Evolutionary conservation across 352 stramenopile genomes (phyloP).

Genomic region (Phytopythium helicoides): DNA sequence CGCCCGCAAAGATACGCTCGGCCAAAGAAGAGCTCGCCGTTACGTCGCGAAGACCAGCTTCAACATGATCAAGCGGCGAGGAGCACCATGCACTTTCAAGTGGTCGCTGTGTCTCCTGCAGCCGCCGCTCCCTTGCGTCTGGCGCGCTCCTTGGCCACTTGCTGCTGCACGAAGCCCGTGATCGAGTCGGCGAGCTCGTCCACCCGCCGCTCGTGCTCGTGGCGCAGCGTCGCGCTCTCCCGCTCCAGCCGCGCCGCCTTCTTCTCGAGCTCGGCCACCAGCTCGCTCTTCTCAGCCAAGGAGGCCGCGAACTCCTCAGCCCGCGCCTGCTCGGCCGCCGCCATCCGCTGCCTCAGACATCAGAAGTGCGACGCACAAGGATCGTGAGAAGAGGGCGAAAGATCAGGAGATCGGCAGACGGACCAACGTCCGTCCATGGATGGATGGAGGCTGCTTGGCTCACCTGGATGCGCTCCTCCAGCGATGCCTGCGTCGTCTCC

Average conservation of each 20-base stretch:
- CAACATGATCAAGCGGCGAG: too few relatives aligned
- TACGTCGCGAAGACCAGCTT: too few relatives aligned
- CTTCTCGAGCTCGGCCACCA: slow-evolving; percentile 32
- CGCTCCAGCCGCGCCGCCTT: slow-evolving; percentile 46
- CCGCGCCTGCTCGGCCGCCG: slow-evolving; percentile 16
- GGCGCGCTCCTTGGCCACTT: slow-evolving; percentile 42
- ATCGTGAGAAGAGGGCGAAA: too few relatives aligned
- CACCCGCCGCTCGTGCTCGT: slow-evolving; percentile 55
- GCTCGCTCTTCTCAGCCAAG: slow-evolving; percentile 27
- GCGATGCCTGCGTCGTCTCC: slow-evolving; percentile 31
- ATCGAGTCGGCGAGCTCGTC: slow-evolving; percentile 55
- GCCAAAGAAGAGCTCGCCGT: too few relatives aligned
- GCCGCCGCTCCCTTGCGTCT: slow-evolving; percentile 23
- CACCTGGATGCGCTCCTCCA: slow-evolving; percentile 51
- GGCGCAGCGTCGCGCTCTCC: slow-evolving; percentile 31
- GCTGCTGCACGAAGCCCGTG: slow-evolving; percentile 49
- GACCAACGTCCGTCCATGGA: background rate
- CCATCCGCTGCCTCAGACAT: slow-evolving; percentile 15
- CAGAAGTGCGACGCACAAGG: too few relatives aligned
- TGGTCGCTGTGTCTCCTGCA: background rate
- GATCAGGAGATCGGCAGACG: background rate
- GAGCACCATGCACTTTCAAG: too few relatives aligned
- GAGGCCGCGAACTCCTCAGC: slow-evolving; percentile 24
- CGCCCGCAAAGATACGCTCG: too few relatives aligned
- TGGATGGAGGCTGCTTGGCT: too few relatives aligned